A percentile compares a stretch with the other conserved stretches of the same genome.
Evolutionary conservation across 306 rosid species (phyloP).

Genomic region (Cajanus cajan): DNA sequence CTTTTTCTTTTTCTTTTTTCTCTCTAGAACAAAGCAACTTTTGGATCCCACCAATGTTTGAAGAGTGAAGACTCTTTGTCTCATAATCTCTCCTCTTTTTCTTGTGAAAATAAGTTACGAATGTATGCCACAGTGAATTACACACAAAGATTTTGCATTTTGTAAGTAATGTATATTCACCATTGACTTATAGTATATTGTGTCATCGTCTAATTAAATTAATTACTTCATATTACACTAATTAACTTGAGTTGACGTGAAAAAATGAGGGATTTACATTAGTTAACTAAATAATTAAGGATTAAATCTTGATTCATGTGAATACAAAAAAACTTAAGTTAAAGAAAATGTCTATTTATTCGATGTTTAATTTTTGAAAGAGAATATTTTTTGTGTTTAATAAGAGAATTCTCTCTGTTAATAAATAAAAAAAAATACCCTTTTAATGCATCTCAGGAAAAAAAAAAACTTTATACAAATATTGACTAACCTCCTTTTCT

Average conservation of each 20-base stretch:
- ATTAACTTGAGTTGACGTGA: too few species aligned
- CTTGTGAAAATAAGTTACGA: conserved; percentile 23
- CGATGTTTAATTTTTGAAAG: too few species aligned
- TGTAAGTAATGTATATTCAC: conserved; percentile 30
- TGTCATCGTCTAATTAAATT: conserved; percentile 1
- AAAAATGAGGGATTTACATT: too few species aligned
- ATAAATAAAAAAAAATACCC: too few species aligned
- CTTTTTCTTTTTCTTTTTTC: too few species aligned
- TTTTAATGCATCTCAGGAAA: too few species aligned
- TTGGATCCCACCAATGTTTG: conserved; percentile 20
- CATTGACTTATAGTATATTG: conserved; percentile 3
- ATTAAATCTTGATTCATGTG: too few species aligned
- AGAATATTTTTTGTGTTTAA: too few species aligned
- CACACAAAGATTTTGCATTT: conserved; percentile 32
- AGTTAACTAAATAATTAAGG: too few species aligned
- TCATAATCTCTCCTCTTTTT: background rate
- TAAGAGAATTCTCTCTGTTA: too few species aligned
- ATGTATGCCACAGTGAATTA: background rate
- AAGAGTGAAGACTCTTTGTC: conserved; percentile 29
- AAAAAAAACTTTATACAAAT: background rate
- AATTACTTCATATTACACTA: background rate
- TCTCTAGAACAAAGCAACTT: background rate
- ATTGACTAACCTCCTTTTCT: background rate
- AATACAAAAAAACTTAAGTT: too few species aligned
- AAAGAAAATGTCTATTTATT: too few species aligned